phyloP scores from a whole-genome alignment of 768 basidiomycete genomes.

The Boletus edulis region DNA sequence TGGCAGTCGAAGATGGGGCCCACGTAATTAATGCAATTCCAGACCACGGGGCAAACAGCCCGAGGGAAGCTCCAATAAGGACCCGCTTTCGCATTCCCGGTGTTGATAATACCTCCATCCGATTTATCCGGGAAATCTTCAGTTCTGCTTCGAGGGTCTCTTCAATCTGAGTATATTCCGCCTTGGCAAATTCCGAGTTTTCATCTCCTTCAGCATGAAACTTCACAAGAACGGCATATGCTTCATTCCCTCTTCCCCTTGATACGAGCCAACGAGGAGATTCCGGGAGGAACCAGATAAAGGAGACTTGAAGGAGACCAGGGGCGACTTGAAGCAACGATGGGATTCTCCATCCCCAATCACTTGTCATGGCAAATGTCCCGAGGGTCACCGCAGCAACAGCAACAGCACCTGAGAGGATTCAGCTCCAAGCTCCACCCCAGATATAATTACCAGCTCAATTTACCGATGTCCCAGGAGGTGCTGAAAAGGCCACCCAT shows the following conservation, averaged over 20 bases:
- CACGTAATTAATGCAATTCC: slow-evolving; percentile 12
- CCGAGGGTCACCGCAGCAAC: slow-evolving; percentile 58
- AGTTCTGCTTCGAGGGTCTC: slow-evolving; percentile 42
- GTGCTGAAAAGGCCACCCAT: slow-evolving; percentile 11
- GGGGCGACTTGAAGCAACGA: slow-evolving; percentile 57
- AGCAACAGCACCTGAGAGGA: slow-evolving; percentile 9
- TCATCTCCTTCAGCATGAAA: slow-evolving; percentile 62
- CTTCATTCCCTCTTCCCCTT: slow-evolving; percentile 51
- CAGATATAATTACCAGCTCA: background rate
- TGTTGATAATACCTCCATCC: background rate
- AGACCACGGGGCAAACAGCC: slow-evolving; percentile 11
- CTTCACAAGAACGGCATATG: slow-evolving; percentile 45
- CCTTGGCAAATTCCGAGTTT: slow-evolving; percentile 52
- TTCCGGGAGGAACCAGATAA: slow-evolving; percentile 61
- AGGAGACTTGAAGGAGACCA: slow-evolving; percentile 48
- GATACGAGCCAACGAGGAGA: slow-evolving; percentile 66
- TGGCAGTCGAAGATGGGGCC: too few relatives aligned
- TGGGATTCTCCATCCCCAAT: slow-evolving; percentile 73
- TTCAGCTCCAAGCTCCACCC: background rate
- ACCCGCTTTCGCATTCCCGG: slow-evolving; percentile 17
- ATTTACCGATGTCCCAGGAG: slow-evolving; percentile 10
- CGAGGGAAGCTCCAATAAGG: slow-evolving; percentile 10
- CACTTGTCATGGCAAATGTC: slow-evolving; percentile 55
- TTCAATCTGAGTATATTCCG: slow-evolving; percentile 56
- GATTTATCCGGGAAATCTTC: background rate